phyloP scores from a whole-genome alignment of 2,329 filamentous ascomycete genomes.

The Penicillium psychrosexuale region DNA sequence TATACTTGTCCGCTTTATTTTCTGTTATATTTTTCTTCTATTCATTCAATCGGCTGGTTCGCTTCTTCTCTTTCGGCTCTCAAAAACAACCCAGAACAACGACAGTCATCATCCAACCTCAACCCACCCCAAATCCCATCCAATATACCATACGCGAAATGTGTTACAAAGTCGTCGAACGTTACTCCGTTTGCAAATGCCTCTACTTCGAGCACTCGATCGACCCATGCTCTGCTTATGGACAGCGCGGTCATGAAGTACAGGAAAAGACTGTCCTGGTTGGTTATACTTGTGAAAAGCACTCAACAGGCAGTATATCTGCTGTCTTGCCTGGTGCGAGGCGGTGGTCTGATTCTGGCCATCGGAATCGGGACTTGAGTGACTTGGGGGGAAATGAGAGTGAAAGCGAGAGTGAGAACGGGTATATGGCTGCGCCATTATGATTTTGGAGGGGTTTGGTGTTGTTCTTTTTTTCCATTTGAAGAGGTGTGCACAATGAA shows the following conservation, averaged over 20 bases:
- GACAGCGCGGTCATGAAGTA: slow-evolving; percentile 67
- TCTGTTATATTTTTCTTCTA: not conserved
- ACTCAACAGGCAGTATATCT: slow-evolving; percentile 35
- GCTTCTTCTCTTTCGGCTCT: not conserved
- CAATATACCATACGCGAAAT: slow-evolving; percentile 46
- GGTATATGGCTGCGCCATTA: not conserved
- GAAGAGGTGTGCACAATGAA: not conserved
- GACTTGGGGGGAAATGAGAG: slow-evolving; percentile 18
- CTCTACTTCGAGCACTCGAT: slow-evolving; percentile 84
- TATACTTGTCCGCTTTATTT: not conserved
- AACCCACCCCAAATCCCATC: not conserved
- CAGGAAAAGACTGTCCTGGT: slow-evolving; percentile 76
- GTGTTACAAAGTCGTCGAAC: slow-evolving; percentile 84
- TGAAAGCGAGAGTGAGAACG: not conserved
- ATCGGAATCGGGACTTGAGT: slow-evolving; percentile 14
- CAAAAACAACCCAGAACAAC: not conserved
- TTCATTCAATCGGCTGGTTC: not conserved
- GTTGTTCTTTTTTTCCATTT: not conserved
- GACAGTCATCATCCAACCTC: not conserved
- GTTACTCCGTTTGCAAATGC: slow-evolving; percentile 82
- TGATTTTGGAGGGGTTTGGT: not conserved
- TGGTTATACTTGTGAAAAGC: slow-evolving; percentile 70
- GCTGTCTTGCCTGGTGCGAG: slow-evolving; percentile 6
- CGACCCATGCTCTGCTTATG: slow-evolving; percentile 75
- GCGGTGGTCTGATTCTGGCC: slow-evolving; percentile 25